Conservation (phyloP, 306 rosid genomes). For the Pterocarpus santalinus region DNA sequence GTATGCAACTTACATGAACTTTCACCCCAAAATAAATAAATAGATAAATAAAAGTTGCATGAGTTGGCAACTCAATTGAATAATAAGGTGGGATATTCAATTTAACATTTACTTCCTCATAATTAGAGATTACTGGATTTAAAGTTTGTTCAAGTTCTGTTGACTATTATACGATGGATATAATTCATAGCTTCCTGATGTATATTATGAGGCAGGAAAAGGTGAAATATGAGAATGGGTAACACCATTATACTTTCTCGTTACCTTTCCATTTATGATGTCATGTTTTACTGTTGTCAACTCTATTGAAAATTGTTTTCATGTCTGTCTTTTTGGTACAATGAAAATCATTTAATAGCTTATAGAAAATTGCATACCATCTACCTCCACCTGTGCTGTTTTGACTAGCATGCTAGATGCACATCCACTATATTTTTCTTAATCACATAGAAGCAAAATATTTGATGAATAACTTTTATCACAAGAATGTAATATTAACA, state of each 20-base stretch:
- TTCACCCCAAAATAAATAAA: no score
- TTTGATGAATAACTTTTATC: not conserved
- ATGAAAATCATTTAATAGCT: not conserved
- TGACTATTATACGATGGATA: not conserved
- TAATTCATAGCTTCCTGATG: not conserved
- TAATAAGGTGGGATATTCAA: no score
- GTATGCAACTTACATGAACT: no score
- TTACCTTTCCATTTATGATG: slow-evolving; percentile 1
- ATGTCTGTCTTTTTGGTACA: not conserved
- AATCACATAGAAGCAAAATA: not conserved
- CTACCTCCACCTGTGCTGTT: not conserved
- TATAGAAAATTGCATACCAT: not conserved
- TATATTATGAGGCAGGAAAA: not conserved
- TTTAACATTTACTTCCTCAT: slow-evolving; percentile 10
- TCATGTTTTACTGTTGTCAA: not conserved
- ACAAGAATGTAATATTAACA: not conserved
- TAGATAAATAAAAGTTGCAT: not conserved
- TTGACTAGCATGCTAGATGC: not conserved
- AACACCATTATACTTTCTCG: not conserved
- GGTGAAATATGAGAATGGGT: slow-evolving; percentile 8
- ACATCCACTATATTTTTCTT: not conserved
- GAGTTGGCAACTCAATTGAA: not conserved
- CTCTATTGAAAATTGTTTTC: slow-evolving; percentile 1
- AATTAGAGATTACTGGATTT: slow-evolving; percentile 32
- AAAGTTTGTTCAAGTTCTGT: not conserved